These are phyloP conservation scores for Fusarium buharicum DNA, from an alignment of 2,329 filamentous ascomycete genomes.

Conservation along the genomic window DNA sequence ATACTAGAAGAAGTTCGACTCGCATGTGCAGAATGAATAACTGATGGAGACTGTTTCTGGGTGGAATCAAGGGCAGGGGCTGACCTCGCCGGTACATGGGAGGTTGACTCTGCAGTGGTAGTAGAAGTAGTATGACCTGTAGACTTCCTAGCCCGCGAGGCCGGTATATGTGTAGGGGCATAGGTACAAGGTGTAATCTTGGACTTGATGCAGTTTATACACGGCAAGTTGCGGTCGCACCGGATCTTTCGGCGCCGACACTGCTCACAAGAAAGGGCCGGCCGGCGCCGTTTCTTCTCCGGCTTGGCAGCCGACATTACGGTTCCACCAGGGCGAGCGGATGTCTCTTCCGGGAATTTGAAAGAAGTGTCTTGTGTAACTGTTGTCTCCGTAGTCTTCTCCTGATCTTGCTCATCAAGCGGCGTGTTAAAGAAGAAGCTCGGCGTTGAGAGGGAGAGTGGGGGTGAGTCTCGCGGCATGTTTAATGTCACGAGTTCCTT, in stretches of 20 bases:
- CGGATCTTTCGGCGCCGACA: conserved; percentile 70
- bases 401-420: conserved; percentile 17
- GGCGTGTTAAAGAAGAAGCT: conserved; percentile 33
- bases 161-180: conserved; percentile 50
- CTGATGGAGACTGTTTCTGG: conserved; percentile 10
- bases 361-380: conserved; percentile 10
- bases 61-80: conserved; percentile 18
- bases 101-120: conserved; percentile 7
- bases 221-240: conserved; percentile 69
- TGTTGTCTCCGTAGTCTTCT: not conserved
- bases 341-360: not conserved
- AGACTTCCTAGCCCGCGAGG: conserved; percentile 41
- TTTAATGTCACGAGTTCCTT: not conserved
- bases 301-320: conserved; percentile 24
- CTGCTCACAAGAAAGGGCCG: conserved; percentile 63
- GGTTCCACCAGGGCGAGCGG: conserved; percentile 10
- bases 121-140: conserved; percentile 3
- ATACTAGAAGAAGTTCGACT: conserved; percentile 38
- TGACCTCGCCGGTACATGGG: conserved; percentile 37
- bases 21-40: not conserved
- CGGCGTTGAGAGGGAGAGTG: conserved; percentile 22
- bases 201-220: conserved; percentile 68
- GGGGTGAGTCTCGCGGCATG: conserved; percentile 19
- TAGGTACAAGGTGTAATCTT: conserved; percentile 67
- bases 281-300: conserved; percentile 54